Percentiles rank a stretch among this genome's conserved stretches.
phyloP scores from a whole-genome alignment of 148 eudicot genomes.

The Agrostemma githago region DNA sequence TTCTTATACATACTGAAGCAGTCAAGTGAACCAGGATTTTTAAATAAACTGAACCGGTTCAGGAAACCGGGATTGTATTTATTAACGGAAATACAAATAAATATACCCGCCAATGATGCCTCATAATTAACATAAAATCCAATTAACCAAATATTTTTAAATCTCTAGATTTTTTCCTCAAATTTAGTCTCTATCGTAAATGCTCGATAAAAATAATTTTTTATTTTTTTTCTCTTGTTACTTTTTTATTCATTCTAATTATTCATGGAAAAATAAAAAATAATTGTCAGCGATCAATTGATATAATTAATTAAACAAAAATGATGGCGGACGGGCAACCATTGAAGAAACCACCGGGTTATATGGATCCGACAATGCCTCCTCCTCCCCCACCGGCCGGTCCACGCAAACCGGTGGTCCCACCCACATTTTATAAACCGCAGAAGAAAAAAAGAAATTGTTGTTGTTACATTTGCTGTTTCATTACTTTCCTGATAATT shows the following conservation, averaged over 20 bases:
- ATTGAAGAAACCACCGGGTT: conserved; percentile 41
- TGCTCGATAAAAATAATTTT: neutral
- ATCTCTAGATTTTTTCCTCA: neutral
- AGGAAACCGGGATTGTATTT: no score
- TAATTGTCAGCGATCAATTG: no score
- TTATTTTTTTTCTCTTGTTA: no score
- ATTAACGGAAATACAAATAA: neutral
- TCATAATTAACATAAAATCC: neutral
- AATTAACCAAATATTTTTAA: neutral
- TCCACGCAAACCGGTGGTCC: conserved; percentile 3
- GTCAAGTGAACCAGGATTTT: no score
- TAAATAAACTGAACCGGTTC: no score
- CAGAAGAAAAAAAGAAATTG: conserved; percentile 13
- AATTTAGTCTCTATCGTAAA: neutral
- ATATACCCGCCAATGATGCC: neutral
- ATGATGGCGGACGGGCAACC: conserved; percentile 25
- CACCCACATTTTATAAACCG: conserved; percentile 22
- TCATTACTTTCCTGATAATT: conserved; percentile 19
- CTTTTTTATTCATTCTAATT: no score
- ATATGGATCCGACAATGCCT: conserved; percentile 14
- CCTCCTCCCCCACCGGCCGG: conserved; percentile 10
- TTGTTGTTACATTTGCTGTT: conserved; percentile 24
- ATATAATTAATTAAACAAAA: neutral
- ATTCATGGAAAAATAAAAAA: neutral
- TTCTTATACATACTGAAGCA: neutral